phyloP scores from a whole-genome alignment of 176 grass and related monocot species.

The Otatea glauca region DNA sequence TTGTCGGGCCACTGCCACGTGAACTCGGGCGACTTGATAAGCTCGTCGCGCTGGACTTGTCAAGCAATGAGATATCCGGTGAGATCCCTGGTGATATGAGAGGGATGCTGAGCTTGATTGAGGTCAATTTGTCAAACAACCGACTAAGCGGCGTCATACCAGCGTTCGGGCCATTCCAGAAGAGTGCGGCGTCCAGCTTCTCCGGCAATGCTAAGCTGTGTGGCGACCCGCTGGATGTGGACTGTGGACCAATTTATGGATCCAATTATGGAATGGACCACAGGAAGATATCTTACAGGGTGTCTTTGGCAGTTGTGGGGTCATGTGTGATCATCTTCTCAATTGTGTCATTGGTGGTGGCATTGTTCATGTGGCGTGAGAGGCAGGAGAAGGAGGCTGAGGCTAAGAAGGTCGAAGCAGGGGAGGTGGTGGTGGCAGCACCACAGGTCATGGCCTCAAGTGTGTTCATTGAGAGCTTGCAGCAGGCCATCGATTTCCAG shows the following conservation, averaged over 20 bases:
- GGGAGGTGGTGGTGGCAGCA: conserved; percentile 54
- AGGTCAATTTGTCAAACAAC: conserved; percentile 95
- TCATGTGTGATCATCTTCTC: conserved; percentile 82
- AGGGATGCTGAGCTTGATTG: conserved; percentile 97
- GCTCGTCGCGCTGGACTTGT: conserved; percentile 81
- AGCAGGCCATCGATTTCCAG: conserved; percentile 92
- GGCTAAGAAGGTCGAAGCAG: conserved; percentile 55
- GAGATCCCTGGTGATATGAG: conserved; percentile 76
- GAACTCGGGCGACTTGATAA: conserved; percentile 90
- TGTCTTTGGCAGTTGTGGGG: conserved; percentile 73
- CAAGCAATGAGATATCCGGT: conserved; percentile 83
- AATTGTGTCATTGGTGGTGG: conserved; percentile 68
- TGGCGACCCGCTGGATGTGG: conserved; percentile 67
- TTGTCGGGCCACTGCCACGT: conserved; percentile 61
- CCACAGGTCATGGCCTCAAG: conserved; percentile 62
- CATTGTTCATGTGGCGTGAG: conserved; percentile 91
- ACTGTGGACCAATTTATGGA: conserved; percentile 60
- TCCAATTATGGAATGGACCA: conserved; percentile 64
- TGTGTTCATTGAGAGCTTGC: conserved; percentile 78
- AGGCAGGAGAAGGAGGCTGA: conserved; percentile 89
- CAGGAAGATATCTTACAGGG: conserved; percentile 86
- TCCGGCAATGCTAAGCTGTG: conserved; percentile 76
- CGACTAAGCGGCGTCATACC: conserved; percentile 69
- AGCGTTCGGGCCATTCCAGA: conserved; percentile 80
- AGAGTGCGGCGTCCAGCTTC: conserved; percentile 80